Evolutionary conservation across 2,329 filamentous ascomycete species (phyloP).

Genomic region (Drechslerella coelobrocha): DNA sequence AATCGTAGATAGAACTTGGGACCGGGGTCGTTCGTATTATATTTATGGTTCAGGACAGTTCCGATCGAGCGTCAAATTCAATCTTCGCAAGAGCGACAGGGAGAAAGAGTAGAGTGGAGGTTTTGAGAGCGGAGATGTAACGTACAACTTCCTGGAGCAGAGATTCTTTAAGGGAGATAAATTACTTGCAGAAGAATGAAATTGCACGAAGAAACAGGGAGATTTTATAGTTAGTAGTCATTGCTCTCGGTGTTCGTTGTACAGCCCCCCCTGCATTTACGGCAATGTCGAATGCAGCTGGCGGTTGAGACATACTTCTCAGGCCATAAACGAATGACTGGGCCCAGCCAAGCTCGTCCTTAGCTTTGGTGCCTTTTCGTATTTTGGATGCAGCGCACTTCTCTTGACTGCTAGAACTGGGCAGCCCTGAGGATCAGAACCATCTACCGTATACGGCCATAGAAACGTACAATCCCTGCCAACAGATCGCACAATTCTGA

Average conservation of each 20-base stretch:
- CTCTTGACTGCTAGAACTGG: too few species aligned
- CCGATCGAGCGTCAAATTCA: too few species aligned
- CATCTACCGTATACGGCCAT: not conserved
- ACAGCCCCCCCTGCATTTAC: too few species aligned
- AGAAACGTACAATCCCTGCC: conserved; percentile 6
- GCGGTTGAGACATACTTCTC: conserved; percentile 10
- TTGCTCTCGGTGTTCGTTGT: too few species aligned
- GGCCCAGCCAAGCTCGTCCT: not conserved
- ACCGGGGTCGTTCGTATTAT: too few species aligned
- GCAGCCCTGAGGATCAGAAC: not conserved
- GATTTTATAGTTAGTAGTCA: conserved; percentile 1
- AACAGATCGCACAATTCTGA: conserved; percentile 35
- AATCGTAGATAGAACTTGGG: too few species aligned
- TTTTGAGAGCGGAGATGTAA: not conserved
- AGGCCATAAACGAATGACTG: conserved; percentile 50
- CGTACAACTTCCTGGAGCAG: conserved; percentile 9
- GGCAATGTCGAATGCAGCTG: too few species aligned
- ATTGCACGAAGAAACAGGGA: not conserved
- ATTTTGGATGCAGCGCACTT: too few species aligned
- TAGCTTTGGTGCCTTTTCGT: too few species aligned
- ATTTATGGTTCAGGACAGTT: too few species aligned
- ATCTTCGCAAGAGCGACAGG: not conserved
- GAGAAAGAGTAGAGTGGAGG: conserved; percentile 7
- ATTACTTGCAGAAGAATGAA: not conserved
- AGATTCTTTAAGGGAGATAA: conserved; percentile 16